Conservation (phyloP, 2,329 filamentous ascomycete species). For the Fusarium tjaetaba region DNA sequence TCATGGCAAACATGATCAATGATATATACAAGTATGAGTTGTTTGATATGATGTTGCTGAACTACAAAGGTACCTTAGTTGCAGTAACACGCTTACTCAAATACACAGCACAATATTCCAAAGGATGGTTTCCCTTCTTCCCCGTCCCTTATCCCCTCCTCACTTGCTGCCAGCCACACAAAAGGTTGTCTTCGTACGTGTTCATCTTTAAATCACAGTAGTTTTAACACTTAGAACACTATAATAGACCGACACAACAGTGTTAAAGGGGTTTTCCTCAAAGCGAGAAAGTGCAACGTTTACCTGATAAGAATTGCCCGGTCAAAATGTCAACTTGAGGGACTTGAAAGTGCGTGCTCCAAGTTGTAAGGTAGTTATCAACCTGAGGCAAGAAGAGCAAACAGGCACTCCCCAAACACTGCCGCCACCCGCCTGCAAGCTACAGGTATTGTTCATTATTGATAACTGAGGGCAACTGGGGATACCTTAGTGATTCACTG, state of each 20-base stretch:
- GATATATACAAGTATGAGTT: neutral
- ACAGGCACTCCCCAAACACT: neutral
- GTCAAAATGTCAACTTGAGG: neutral
- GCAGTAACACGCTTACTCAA: neutral
- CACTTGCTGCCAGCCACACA: neutral
- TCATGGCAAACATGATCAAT: neutral
- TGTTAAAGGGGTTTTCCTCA: neutral
- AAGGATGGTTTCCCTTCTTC: neutral
- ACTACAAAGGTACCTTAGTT: neutral
- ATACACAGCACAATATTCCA: neutral
- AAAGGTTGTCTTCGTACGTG: neutral
- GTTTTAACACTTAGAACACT: neutral
- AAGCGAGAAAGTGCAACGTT: neutral
- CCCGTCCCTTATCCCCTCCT: too few species aligned
- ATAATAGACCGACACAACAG: neutral
- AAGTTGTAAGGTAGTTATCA: neutral
- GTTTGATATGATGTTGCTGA: neutral
- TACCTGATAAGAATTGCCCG: neutral
- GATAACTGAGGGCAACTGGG: neutral
- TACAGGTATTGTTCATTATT: neutral
- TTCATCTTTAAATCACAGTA: too few species aligned
- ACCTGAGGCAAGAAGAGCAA: neutral
- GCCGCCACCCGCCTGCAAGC: neutral
- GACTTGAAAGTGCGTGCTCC: neutral
- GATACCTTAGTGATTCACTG: constrained; percentile 21